Evolutionary conservation across 2,329 filamentous ascomycete genomes (phyloP).

Genomic region (Hymenoscyphus scutula): DNA sequence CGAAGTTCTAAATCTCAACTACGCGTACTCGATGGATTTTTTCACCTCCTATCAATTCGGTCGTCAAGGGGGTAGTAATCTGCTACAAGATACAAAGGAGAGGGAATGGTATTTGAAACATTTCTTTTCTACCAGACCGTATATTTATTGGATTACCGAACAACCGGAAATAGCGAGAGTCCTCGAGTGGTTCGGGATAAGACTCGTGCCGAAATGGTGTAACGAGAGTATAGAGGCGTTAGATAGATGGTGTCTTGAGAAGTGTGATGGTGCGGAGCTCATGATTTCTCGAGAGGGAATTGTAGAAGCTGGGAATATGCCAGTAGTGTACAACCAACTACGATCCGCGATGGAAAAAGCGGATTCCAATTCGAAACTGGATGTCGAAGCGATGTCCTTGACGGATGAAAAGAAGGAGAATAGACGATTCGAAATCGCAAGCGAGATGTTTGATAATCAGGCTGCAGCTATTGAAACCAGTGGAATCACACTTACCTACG

Average conservation of each 20-base stretch:
- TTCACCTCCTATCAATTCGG: conserved; percentile 76
- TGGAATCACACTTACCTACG: conserved; percentile 64
- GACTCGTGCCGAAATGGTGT: conserved; percentile 65
- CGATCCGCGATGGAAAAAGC: conserved; percentile 40
- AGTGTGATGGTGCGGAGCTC: conserved; percentile 38
- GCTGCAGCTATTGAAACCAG: conserved; percentile 78
- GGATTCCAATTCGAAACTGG: conserved; percentile 39
- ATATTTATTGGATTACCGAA: conserved; percentile 74
- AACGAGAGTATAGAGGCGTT: conserved; percentile 65
- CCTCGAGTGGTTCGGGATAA: conserved; percentile 51
- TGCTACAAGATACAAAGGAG: conserved; percentile 61
- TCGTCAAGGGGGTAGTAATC: conserved; percentile 57
- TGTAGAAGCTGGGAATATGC: background rate
- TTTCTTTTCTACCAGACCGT: conserved; percentile 30
- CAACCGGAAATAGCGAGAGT: conserved; percentile 57
- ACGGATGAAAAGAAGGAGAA: background rate
- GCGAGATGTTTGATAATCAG: conserved; percentile 73
- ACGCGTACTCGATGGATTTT: conserved; percentile 63
- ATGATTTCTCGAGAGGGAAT: background rate
- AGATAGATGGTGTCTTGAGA: conserved; percentile 61
- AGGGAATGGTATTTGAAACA: conserved; percentile 42
- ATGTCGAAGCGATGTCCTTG: too few relatives aligned
- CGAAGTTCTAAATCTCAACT: background rate
- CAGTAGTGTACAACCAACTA: conserved; percentile 13
- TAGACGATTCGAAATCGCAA: conserved; percentile 53